Percentiles rank a stretch among this genome's conserved stretches.
These are phyloP conservation scores for Sugiyamaella novakii DNA, from an alignment of 1,139 yeast genomes.

Conservation along the genomic window DNA sequence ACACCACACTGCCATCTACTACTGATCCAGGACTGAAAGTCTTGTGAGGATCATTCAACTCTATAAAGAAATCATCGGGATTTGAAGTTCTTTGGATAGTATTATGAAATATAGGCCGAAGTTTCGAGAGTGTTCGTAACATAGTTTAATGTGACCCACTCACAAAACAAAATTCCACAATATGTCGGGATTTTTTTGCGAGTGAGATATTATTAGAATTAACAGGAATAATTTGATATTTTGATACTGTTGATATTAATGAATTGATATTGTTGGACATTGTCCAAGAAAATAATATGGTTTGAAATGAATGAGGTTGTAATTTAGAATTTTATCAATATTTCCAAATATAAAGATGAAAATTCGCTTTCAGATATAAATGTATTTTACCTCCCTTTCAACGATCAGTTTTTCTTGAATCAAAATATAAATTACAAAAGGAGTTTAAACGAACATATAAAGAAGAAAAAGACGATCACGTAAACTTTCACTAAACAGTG, in stretches of 20 bases:
- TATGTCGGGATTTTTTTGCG: not conserved
- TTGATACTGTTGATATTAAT: not conserved
- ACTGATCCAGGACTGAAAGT: constrained; percentile 68
- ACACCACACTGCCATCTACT: constrained; percentile 48
- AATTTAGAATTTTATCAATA: not conserved
- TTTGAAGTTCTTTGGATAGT: constrained; percentile 22
- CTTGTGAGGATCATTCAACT: constrained; percentile 71
- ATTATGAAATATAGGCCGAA: constrained; percentile 27
- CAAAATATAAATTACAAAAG: no score
- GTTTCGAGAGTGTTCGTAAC: constrained; percentile 25
- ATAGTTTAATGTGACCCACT: constrained; percentile 5
- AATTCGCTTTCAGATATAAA: no score
- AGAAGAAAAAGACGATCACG: no score
- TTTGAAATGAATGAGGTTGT: no score
- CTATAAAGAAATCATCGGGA: constrained; percentile 62
- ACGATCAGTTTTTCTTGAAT: no score
- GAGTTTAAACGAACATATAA: no score
- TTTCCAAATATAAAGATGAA: no score
- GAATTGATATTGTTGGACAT: constrained; percentile 7
- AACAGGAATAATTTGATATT: not conserved
- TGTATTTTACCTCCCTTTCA: no score
- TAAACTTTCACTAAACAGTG: no score
- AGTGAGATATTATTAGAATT: not conserved
- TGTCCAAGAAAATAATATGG: constrained; percentile 3
- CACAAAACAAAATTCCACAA: no score